Base-by-base conservation (phyloP, 306 rosid genomes). In the Prunus mume region DNA sequence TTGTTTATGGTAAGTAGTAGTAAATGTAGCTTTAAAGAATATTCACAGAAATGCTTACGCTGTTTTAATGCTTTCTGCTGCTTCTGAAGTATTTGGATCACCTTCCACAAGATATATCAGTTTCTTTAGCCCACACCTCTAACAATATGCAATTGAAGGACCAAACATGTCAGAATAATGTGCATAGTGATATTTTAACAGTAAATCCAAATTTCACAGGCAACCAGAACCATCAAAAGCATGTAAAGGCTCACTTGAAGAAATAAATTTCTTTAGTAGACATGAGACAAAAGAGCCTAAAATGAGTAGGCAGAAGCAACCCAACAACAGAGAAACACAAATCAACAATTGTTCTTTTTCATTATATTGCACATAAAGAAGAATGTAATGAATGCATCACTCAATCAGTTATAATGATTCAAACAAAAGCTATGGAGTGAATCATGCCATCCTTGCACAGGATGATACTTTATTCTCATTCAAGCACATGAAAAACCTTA, bases 51-150 rank as follows among this genome's bases (percentile, higher is more conserved):
- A 51, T 45, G 52, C 97, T 80, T 90, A 92, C 97, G 98, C 98
- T 68, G 98, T 94, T 89, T 94, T 94, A 74, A 94, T 86, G 88
- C 97, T 92, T 77, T 94, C 98, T 10, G 97, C 90, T 55, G 93
- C 97, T 87, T 94, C 97, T 43, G 95, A 90, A 79, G 93, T 71
- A 89, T 94, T 92, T 76, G 96, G 95, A 75, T 94, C 98, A 71
- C 98, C 98, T 86, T 95, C 97, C 80, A 95, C 97, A 10, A 95
- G 91, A 90, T 95, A 95, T 82, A 95, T 90, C 88, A 92, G 84
- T 85, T 88, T 95, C 84, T 87, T 91, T 66, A 95, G 85, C 68
- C 98, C 98, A 76, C 96, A 95, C 83, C 98, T 90, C 98, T 92
- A 58, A 58, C 80, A 81, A 80, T 63, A 63, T 34, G 73, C 82